Evolutionary conservation across 805 yeast species (phyloP).

Genomic region (Cyberlindnera meyerae): DNA sequence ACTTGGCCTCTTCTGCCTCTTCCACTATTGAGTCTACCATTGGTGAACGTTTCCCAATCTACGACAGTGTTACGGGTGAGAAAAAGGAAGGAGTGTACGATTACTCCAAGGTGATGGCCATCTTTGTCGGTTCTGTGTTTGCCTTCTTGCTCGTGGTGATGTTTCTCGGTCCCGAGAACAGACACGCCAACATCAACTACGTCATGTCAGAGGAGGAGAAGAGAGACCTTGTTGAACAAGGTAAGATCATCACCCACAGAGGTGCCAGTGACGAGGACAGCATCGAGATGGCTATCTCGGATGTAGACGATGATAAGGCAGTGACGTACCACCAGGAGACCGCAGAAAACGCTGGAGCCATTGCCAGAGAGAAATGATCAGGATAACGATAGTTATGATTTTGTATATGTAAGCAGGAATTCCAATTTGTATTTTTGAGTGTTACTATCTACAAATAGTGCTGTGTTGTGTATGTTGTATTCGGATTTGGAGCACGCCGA

Average conservation of each 20-base stretch:
- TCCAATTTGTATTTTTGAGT: too few relatives aligned
- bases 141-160: conserved; percentile 45
- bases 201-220: conserved; percentile 21
- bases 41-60: conserved; percentile 49
- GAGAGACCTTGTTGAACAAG: conserved; percentile 20
- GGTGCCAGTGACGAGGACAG: conserved; percentile 9
- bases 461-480: background rate
- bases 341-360: too few relatives aligned
- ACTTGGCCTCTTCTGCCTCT: conserved; percentile 60
- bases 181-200: conserved; percentile 28
- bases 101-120: conserved; percentile 61
- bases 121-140: conserved; percentile 60
- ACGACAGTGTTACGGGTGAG: conserved; percentile 25
- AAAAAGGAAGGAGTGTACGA: conserved; percentile 33
- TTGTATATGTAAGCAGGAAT: too few relatives aligned
- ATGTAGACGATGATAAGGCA: conserved; percentile 10
- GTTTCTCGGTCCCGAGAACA: conserved; percentile 59
- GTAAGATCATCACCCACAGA: conserved; percentile 22
- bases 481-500: background rate
- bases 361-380: too few relatives aligned
- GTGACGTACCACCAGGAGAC: conserved; percentile 5
- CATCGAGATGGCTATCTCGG: conserved; percentile 10
- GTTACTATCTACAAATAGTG: too few relatives aligned
- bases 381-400: too few relatives aligned
- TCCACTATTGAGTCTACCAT: conserved; percentile 64